A percentile compares a stretch with the other conserved stretches of the same genome.
Conservation (phyloP, 148 eudicot species). For the Camellia lanceoleosa region DNA sequence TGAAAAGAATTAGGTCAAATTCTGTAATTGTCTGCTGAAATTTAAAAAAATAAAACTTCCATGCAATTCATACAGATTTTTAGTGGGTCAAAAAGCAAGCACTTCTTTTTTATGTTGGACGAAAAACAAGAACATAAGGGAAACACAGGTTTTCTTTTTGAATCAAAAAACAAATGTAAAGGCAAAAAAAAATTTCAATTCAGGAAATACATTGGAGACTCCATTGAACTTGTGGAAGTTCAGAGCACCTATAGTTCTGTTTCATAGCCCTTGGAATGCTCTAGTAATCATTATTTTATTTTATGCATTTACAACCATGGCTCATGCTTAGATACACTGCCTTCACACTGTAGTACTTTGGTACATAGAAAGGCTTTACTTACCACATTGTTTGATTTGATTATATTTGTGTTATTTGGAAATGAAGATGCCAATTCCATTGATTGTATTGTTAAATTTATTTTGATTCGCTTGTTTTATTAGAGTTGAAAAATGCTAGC, state of each 20-base stretch:
- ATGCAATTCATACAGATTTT: background rate
- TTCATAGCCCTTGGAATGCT: conserved; percentile 1
- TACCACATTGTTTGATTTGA: background rate
- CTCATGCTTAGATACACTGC: background rate
- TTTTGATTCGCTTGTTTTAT: too few species aligned
- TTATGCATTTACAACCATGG: background rate
- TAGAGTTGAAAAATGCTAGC: too few species aligned
- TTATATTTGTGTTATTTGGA: too few species aligned
- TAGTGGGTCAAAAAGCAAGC: background rate
- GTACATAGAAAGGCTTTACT: background rate
- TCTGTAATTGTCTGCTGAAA: background rate
- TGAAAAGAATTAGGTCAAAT: background rate
- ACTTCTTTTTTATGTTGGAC: background rate
- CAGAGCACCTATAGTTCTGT: background rate
- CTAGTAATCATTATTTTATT: background rate
- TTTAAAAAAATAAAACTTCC: background rate
- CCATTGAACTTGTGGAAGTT: background rate
- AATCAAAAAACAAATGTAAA: background rate
- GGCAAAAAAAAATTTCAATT: background rate
- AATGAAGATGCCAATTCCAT: too few species aligned
- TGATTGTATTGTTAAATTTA: too few species aligned
- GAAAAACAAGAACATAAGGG: background rate
- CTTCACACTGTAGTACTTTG: background rate
- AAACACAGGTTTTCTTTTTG: background rate
- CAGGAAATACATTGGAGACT: background rate